Evolutionary conservation across 2,329 filamentous ascomycete genomes (phyloP), one percentile per base, ranked within the genome.

Genomic region (Venturia carpophila): DNA sequence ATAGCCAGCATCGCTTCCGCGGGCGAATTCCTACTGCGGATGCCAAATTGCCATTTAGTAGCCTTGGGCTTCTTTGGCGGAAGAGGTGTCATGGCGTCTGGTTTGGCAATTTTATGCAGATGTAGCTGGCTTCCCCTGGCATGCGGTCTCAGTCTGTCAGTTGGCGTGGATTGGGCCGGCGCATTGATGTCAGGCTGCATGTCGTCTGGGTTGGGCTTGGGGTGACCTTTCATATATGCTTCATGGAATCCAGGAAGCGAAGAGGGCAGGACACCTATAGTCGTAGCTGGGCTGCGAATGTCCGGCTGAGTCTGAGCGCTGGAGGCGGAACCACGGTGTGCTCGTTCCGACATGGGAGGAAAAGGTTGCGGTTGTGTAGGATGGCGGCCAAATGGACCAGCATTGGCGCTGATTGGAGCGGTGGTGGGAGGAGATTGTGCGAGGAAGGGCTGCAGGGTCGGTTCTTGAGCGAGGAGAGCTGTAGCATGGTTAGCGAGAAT

Each of bases 31-130:
- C 94, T 87, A 58, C 91, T 96, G 45, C 94, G 86, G 67, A 99
- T 99, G 65, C 94, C 94, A 73, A 99, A 99, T 74, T 99, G 94
- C 94, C 94, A 99, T 69, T 93, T 91, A 19, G 92, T 90, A 0
- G 89, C 89, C 72, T 90, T 92, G 5, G 82, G 78, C 75, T 90
- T 92, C 79, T 90, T 91, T 3, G 80, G 75, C 2, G 86, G 84
- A 39, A 83, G 70, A n/a, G 78, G 76, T 3, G 83, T 83, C 77
- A 83, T 79, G 9, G 75, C 79, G 70, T 82, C 83, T 5, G 80
- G 84, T 58, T 80, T 82, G 69, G 70, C 73, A 56, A 66, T 66
- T 65, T 76, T 87, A 68, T 93, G 88, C 2, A 91, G 77, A 63
- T 87, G 85, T 34, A 89, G 76, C 64, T 89, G 83, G 68, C 85